Base-by-base conservation (phyloP, 495 filamentous ascomycete genomes). In the Talaromyces trachyspermus region DNA sequence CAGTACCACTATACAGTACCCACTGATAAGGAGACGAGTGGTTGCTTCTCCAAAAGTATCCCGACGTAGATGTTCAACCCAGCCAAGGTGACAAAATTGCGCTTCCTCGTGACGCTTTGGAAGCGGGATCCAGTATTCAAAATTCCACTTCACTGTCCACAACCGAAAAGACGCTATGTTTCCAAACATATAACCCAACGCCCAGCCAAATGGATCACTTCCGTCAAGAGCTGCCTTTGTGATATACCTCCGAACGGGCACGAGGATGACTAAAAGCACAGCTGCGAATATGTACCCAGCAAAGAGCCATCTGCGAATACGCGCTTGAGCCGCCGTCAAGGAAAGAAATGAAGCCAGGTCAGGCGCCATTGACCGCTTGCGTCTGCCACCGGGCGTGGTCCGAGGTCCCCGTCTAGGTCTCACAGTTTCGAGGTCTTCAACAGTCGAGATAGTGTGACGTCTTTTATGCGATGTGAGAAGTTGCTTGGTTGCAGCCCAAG, bases 181-280 rank as follows among this genome's bases (percentile, higher is more conserved):
- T 11, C 94, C 90, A 50, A 97, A 78, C 17, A 96, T 64, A 61
- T 98, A 98, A 2, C 85, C 83, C 3, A 95, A 62, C 0, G 89
- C 90, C 92, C 92, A 98, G 0, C 90, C 86, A 25, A 98, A 76
- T 0, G 92, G 90, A 52, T 98, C 92, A 33, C 78, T 57, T 32
- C 78, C 80, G 19, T 77, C 58, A 2, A 98, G 69, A 15, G 88
- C 89, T 23, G 71, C 67, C 39, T 67, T 63, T 30, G 70, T 61
- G 38, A 97, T 75, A 49, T 88, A 85, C 7, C 64, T 68, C 18
- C 88, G 78, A 38, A 97, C 74, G 2, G 80, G 83, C 1, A 81
- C 60, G n/a, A 92, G 61, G 46, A 89, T 78, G 45, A 88, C 75
- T 2, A 57, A 54, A 11, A 81, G 9, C 10, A 88, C 77, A 27